Conservation (phyloP, 805 yeast species). For the Ogataea polymorpha region DNA sequence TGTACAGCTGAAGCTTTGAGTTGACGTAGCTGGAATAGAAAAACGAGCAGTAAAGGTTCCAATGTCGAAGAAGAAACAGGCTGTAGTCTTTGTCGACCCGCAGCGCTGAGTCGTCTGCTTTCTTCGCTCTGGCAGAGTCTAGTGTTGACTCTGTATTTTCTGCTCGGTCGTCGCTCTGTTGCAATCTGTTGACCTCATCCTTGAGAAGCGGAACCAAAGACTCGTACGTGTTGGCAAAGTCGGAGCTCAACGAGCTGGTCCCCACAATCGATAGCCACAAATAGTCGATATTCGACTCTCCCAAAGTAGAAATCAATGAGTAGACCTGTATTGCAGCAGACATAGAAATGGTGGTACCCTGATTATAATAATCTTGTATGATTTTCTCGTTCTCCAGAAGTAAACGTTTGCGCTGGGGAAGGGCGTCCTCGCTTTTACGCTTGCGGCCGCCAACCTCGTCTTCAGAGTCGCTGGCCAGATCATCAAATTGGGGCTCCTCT, state of each 20-base stretch:
- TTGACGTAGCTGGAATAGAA: constrained; percentile 88
- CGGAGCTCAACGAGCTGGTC: constrained; percentile 71
- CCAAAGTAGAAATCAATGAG: constrained; percentile 73
- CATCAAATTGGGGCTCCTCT: constrained; percentile 30
- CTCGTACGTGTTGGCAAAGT: constrained; percentile 72
- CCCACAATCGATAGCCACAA: constrained; percentile 92
- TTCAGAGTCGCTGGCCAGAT: constrained; percentile 29
- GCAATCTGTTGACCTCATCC: constrained; percentile 79
- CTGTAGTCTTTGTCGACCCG: constrained; percentile 80
- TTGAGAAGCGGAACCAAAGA: constrained; percentile 67
- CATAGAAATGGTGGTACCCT: constrained; percentile 74
- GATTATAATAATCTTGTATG: constrained; percentile 74
- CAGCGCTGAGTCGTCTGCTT: constrained; percentile 39
- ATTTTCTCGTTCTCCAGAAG: constrained; percentile 47
- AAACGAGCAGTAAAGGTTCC: constrained; percentile 90
- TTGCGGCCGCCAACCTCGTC: constrained; percentile 30
- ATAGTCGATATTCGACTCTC: constrained; percentile 67
- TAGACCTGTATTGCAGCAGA: constrained; percentile 80
- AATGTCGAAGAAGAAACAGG: constrained; percentile 81
- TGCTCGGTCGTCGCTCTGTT: constrained; percentile 28
- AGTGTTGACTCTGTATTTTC: constrained; percentile 12
- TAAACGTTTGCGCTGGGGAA: constrained; percentile 38
- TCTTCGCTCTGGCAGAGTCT: constrained; percentile 26
- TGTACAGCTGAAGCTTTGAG: constrained; percentile 83
- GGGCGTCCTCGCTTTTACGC: constrained; percentile 23